These are phyloP conservation scores for Auriculariales sp. DNA, from an alignment of 768 basidiomycete genomes.

Conservation along the genomic window DNA sequence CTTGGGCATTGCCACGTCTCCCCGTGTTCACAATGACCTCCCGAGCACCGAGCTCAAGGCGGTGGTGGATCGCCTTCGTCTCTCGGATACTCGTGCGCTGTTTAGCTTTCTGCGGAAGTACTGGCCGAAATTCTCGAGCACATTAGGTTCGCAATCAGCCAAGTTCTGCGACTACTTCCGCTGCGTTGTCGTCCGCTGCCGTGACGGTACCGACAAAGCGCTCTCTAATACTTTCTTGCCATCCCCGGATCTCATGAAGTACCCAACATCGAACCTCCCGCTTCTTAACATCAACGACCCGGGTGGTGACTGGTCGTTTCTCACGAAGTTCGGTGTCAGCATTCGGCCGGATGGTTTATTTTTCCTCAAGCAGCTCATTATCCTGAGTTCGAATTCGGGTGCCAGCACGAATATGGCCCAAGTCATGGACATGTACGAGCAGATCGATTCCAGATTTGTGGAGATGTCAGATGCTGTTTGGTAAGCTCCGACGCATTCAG, in stretches of 20 bases:
- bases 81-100: neutral
- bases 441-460: conserved; percentile 10
- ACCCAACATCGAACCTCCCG: conserved; percentile 3
- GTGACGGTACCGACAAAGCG: neutral
- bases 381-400: conserved; percentile 1
- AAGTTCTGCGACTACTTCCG: neutral
- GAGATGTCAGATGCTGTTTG: conserved; percentile 10
- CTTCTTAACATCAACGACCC: conserved; percentile 11
- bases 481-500: conserved; percentile 7
- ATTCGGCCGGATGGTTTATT: conserved; percentile 7
- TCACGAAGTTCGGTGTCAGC: conserved; percentile 9
- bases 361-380: conserved; percentile 10
- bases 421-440: conserved; percentile 9
- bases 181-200: neutral
- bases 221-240: neutral
- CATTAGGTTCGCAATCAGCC: neutral
- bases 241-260: neutral
- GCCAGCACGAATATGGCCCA: conserved; percentile 3
- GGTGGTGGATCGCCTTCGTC: neutral
- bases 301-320: conserved; percentile 9
- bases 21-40: neutral
- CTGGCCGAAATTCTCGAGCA: neutral
- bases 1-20: neutral
- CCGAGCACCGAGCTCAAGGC: neutral
- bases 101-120: neutral